Evolutionary conservation across 371 early-diverging fungal genomes (phyloP).

Genomic region (Batrachochytrium dendrobatidis): DNA sequence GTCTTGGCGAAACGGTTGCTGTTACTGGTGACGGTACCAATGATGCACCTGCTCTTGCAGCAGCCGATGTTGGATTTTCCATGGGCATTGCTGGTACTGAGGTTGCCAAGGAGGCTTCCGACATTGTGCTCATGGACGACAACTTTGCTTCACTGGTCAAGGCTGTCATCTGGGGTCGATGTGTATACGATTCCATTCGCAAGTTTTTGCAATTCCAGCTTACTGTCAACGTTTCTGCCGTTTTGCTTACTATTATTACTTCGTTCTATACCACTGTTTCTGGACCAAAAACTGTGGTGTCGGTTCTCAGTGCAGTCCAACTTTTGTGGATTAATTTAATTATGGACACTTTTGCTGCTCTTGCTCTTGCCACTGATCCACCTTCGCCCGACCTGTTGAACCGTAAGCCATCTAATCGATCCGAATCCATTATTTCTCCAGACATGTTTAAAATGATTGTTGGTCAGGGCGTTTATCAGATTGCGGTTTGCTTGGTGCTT

Average conservation of each 20-base stretch:
- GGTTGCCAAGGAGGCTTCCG: slow-evolving; percentile 91
- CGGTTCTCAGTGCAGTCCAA: slow-evolving; percentile 52
- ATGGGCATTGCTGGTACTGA: slow-evolving; percentile 97
- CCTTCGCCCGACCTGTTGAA: slow-evolving; percentile 65
- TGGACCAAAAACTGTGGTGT: slow-evolving; percentile 10
- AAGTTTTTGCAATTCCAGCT: slow-evolving; percentile 96
- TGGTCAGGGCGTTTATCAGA: slow-evolving; percentile 77
- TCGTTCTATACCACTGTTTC: slow-evolving; percentile 21
- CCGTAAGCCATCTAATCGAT: slow-evolving; percentile 60
- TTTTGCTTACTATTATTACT: slow-evolving; percentile 24
- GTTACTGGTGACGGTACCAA: slow-evolving; percentile 96
- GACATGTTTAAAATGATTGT: slow-evolving; percentile 88
- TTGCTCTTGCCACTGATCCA: slow-evolving; percentile 76
- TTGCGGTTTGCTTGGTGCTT: slow-evolving; percentile 16
- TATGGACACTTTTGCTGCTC: slow-evolving; percentile 79
- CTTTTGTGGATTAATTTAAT: slow-evolving; percentile 70
- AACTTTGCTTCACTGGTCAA: slow-evolving; percentile 76
- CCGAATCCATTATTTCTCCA: slow-evolving; percentile 71
- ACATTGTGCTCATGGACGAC: slow-evolving; percentile 89
- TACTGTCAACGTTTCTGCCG: slow-evolving; percentile 72
- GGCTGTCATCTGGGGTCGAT: slow-evolving; percentile 88
- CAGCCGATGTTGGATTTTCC: slow-evolving; percentile 91
- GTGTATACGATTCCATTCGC: slow-evolving; percentile 87
- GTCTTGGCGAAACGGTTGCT: slow-evolving; percentile 81
- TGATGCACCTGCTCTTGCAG: slow-evolving; percentile 89